Percentiles rank a stretch among this genome's conserved stretches.
These are phyloP conservation scores for Dendrothele bispora DNA, from an alignment of 768 basidiomycete genomes.

Conservation along the genomic window DNA sequence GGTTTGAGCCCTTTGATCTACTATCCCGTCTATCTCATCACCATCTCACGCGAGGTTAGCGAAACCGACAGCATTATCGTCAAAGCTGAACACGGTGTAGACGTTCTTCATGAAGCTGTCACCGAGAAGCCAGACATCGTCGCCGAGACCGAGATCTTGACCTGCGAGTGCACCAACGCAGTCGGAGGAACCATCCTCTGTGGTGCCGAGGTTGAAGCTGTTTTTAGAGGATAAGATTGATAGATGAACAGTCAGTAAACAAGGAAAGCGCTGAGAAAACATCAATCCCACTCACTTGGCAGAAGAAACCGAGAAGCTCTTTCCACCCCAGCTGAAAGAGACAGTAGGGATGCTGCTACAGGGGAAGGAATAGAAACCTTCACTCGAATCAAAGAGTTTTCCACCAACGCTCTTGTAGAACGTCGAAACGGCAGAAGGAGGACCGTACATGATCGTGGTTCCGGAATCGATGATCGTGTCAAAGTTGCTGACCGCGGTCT, in stretches of 20 bases:
- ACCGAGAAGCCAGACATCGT: conserved; percentile 34
- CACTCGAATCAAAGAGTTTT: conserved; percentile 12
- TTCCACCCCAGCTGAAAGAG: conserved; percentile 37
- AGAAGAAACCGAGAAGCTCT: conserved; percentile 43
- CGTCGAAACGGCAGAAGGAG: conserved; percentile 16
- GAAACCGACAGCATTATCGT: conserved; percentile 31
- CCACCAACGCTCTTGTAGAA: conserved; percentile 27
- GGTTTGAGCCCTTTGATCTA: no score
- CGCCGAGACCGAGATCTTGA: conserved; percentile 17
- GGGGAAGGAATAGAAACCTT: conserved; percentile 28
- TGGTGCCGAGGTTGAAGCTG: conserved; percentile 43
- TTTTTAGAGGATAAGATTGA: conserved; percentile 31
- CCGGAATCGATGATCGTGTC: conserved; percentile 38
- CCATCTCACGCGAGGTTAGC: conserved; percentile 22
- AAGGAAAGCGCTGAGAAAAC: conserved; percentile 30
- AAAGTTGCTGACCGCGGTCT: conserved; percentile 11
- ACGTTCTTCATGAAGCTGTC: conserved; percentile 40
- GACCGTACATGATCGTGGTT: conserved; percentile 34
- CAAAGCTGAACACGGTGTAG: conserved; percentile 39
- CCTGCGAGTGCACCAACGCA: conserved; percentile 39
- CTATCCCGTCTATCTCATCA: no score
- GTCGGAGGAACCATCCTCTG: conserved; percentile 24
- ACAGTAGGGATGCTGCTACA: conserved; percentile 26
- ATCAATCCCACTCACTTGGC: conserved; percentile 17
- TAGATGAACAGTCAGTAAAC: no score